Evolutionary conservation across 176 grass and related monocot genomes (phyloP).

Genomic region (Ensete ventricosum): DNA sequence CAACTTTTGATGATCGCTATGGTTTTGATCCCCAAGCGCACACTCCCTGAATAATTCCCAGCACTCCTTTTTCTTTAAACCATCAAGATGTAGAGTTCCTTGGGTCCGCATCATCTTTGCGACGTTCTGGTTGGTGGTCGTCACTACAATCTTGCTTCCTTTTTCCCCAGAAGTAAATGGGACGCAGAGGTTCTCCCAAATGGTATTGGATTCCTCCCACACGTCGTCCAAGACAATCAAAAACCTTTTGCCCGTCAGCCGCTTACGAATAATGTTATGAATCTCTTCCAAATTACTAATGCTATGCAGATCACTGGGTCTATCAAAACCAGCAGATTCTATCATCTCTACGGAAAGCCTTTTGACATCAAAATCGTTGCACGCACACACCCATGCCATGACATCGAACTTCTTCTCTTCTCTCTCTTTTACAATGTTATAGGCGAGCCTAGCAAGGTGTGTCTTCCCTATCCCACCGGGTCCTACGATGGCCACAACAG

Average conservation of each 20-base stretch:
- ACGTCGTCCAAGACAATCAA: not conserved
- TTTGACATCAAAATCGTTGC: not conserved
- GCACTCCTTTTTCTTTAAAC: slow-evolving; percentile 1
- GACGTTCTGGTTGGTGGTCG: not conserved
- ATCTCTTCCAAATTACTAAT: not conserved
- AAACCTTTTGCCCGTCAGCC: not conserved
- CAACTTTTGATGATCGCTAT: not conserved
- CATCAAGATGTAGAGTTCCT: not conserved
- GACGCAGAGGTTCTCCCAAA: not conserved
- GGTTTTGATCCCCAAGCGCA: slow-evolving; percentile 10
- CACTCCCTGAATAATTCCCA: slow-evolving; percentile 2
- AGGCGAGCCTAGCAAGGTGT: not conserved
- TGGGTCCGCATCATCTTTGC: not conserved
- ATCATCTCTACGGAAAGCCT: not conserved
- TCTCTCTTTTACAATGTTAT: not conserved
- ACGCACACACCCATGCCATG: not conserved
- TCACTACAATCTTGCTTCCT: not conserved
- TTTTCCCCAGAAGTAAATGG: not conserved
- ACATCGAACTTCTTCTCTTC: not conserved
- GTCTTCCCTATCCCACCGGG: not conserved
- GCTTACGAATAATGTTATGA: not conserved
- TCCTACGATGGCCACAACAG: not conserved
- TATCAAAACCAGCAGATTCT: not conserved
- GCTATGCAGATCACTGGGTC: not conserved
- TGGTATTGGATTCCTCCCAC: not conserved